Base-by-base conservation (phyloP, 208 protist species). In the Leishmania lainsoni region DNA sequence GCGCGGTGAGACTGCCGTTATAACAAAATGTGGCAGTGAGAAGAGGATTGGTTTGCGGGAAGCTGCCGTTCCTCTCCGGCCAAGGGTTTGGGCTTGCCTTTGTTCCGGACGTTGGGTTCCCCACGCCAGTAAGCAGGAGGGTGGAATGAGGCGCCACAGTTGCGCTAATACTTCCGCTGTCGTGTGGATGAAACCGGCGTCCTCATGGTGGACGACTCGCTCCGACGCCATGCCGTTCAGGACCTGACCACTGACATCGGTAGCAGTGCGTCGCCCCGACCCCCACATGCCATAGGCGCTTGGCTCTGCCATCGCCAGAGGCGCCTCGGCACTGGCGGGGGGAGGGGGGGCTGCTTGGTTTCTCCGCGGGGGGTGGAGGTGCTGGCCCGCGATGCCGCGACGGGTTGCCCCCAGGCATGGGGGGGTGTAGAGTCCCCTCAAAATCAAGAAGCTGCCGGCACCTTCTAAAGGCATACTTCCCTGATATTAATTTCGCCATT, bases 1-100 rank as follows among this genome's bases (percentile, higher is more conserved):
- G 91, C 93, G 93, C 35, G 35, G 35, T 2, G 35, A 39, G 0
- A 2, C 35, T 2, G 35, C 2, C 35, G 1, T 39, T 39, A 39
- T 2, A 39, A 39, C 35, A 39, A 39, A 1, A 39, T 1, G 35
- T 1, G 35, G 0, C 35, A 39, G 35, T 39, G 2, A 39, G 35
- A 39, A 39, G 35, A 39, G 35, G 35, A 2, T 39, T 39, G 35
- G 35, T 39, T 39, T 39, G 35, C 35, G 35, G 35, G 35, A 39
- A 2, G 35, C 35, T 0, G 22, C 22, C 22, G 56, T 1, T 8
- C 56, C 56, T 22, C 8, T 2, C 0, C 20, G 1, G 17, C 20
- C 6, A 22, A 0, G 22, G 4, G 0, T 22, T n/a, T 4, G 5
- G 5, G 56, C 0, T n/a, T 17, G 56, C 56, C 10, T 17, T 12